Evolutionary conservation across 768 basidiomycete species (phyloP).

Genomic region (Trametes maxima): DNA sequence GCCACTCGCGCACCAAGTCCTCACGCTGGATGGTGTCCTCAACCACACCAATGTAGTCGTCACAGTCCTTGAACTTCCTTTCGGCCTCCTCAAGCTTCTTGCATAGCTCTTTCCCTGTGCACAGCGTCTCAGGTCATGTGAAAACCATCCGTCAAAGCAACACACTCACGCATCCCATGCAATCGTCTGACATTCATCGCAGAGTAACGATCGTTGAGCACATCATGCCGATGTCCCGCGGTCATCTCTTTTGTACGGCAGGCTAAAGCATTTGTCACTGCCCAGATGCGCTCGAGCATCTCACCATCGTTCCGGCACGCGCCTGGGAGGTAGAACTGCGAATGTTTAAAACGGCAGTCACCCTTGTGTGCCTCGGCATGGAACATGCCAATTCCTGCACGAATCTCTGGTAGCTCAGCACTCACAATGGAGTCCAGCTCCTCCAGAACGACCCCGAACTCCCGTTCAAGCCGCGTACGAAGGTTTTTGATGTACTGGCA

Average conservation of each 20-base stretch:
- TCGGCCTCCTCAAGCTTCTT: no score
- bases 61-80: no score
- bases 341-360: conserved; percentile 14
- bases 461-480: conserved; percentile 2
- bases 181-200: no score
- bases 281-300: conserved; percentile 19
- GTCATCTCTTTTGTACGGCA: conserved; percentile 22
- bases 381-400: conserved; percentile 21
- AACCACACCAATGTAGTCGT: no score
- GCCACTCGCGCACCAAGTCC: no score
- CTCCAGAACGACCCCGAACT: neutral
- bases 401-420: neutral
- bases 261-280: conserved; percentile 5
- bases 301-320: conserved; percentile 16
- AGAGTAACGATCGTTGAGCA: neutral
- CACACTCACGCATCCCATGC: no score
- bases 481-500: conserved; percentile 29
- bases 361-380: conserved; percentile 18
- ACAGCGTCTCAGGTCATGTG: no score
- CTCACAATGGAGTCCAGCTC: conserved; percentile 2
- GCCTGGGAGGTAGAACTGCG: conserved; percentile 12
- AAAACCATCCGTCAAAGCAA: no score
- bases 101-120: no score
- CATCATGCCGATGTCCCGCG: conserved; percentile 24
- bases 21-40: no score